Conservation (phyloP, 2,329 filamentous ascomycete species). For the Penicillium sp. region DNA sequence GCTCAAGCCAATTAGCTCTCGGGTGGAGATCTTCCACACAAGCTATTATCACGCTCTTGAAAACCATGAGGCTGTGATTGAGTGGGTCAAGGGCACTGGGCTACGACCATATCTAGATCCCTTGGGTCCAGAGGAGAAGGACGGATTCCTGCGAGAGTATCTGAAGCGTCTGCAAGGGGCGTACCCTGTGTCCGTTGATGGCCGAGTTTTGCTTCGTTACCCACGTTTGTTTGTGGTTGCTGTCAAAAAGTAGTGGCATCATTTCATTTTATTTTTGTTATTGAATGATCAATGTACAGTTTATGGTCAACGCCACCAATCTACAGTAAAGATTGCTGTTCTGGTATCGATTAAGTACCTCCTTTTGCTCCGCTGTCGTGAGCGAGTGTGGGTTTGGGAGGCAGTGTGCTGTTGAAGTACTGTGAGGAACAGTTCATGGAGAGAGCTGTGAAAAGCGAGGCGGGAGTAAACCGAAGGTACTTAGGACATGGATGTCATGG, state of each 20-base stretch:
- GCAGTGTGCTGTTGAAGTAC: no score
- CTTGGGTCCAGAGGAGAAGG: slow-evolving; percentile 42
- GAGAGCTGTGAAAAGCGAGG: no score
- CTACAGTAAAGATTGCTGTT: no score
- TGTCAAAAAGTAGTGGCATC: slow-evolving; percentile 17
- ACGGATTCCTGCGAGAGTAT: slow-evolving; percentile 50
- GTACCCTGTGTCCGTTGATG: slow-evolving; percentile 51
- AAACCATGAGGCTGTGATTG: slow-evolving; percentile 52
- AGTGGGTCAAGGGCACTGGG: slow-evolving; percentile 60
- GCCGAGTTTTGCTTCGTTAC: slow-evolving; percentile 55
- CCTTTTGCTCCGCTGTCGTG: no score
- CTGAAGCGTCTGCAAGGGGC: slow-evolving; percentile 41
- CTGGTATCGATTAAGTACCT: no score
- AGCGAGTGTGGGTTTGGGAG: no score
- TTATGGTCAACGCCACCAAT: no score
- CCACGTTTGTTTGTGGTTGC: slow-evolving; percentile 58
- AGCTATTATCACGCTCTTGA: slow-evolving; percentile 54
- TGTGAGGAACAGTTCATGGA: no score
- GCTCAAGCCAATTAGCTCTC: slow-evolving; percentile 43
- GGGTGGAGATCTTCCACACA: slow-evolving; percentile 55
- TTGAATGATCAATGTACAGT: no score
- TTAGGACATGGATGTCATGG: no score
- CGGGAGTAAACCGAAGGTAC: no score
- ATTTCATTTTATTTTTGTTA: background rate
- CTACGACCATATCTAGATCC: slow-evolving; percentile 55